Conservation (phyloP, 1,284 basidiomycete species). For the Cryptococcus depauperatus region DNA sequence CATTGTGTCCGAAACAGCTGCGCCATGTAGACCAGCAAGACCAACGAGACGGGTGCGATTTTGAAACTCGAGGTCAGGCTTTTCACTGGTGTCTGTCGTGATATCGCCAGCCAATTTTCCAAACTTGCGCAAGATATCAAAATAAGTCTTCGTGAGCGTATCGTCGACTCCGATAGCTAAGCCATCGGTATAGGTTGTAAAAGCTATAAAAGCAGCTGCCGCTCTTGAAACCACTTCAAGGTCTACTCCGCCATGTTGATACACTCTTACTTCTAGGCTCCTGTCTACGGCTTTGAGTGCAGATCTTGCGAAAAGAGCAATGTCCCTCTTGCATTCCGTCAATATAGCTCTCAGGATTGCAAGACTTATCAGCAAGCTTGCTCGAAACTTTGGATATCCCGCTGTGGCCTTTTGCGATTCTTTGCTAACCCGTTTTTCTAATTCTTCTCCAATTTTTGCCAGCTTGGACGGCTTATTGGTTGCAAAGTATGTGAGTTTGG, state of each 20-base stretch:
- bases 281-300: conserved; percentile 66
- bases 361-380: conserved; percentile 77
- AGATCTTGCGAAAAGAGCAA: conserved; percentile 69
- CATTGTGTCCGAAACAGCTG: conserved; percentile 74
- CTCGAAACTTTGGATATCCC: conserved; percentile 68
- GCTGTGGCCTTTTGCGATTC: conserved; percentile 62
- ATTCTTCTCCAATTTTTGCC: conserved; percentile 70
- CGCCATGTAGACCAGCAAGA: conserved; percentile 70
- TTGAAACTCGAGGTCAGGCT: conserved; percentile 26
- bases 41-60: conserved; percentile 74
- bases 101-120: conserved; percentile 54
- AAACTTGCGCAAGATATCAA: conserved; percentile 62
- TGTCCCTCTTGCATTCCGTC: conserved; percentile 81
- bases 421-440: conserved; percentile 65
- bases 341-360: conserved; percentile 75
- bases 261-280: conserved; percentile 53
- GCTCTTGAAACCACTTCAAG: conserved; percentile 76
- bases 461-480: conserved; percentile 84
- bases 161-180: conserved; percentile 69
- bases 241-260: conserved; percentile 52
- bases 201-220: conserved; percentile 76
- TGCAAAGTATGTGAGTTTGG: conserved; percentile 85
- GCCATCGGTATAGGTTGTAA: conserved; percentile 87
- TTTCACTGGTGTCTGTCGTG: conserved; percentile 13
- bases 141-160: conserved; percentile 61